Evolutionary conservation across 495 filamentous ascomycete genomes (phyloP).

Genomic region (Penicillium desertorum): DNA sequence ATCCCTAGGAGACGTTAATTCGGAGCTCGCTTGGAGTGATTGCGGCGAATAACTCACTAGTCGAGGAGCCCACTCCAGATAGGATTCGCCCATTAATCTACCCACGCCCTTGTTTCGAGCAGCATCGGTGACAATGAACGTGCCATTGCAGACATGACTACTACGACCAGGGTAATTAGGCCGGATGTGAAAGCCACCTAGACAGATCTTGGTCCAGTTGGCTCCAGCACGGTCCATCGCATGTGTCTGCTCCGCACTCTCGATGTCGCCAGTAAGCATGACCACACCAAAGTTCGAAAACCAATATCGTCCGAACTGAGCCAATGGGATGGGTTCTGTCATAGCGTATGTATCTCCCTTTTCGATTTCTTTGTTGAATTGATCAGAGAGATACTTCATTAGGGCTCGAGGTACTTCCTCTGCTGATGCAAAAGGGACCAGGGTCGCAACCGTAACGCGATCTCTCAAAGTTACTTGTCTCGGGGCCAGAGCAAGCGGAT

Average conservation of each 20-base stretch:
- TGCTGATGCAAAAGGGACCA: constrained; percentile 79
- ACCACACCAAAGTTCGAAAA: constrained; percentile 92
- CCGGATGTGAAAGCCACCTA: constrained; percentile 96
- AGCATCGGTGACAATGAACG: constrained; percentile 89
- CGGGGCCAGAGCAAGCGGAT: constrained; percentile 68
- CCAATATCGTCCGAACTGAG: constrained; percentile 86
- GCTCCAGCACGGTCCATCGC: constrained; percentile 54
- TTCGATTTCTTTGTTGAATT: constrained; percentile 92
- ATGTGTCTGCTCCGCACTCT: constrained; percentile 59
- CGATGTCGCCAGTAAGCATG: constrained; percentile 84
- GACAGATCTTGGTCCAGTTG: constrained; percentile 81
- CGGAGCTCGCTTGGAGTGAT: neutral
- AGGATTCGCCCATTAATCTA: constrained; percentile 88
- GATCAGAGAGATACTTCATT: constrained; percentile 76
- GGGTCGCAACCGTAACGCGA: constrained; percentile 83
- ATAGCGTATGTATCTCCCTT: constrained; percentile 96
- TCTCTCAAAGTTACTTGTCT: constrained; percentile 89
- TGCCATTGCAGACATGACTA: constrained; percentile 95
- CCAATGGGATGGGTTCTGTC: constrained; percentile 71
- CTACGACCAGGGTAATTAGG: constrained; percentile 96
- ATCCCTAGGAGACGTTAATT: constrained; percentile 56
- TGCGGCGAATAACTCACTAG: constrained; percentile 52
- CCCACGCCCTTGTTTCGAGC: constrained; percentile 89
- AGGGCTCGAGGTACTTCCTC: constrained; percentile 73
- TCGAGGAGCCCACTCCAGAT: constrained; percentile 91